These are phyloP conservation scores for Acanthamoeba royreba DNA, from an alignment of 208 protist species.

Conservation along the genomic window DNA sequence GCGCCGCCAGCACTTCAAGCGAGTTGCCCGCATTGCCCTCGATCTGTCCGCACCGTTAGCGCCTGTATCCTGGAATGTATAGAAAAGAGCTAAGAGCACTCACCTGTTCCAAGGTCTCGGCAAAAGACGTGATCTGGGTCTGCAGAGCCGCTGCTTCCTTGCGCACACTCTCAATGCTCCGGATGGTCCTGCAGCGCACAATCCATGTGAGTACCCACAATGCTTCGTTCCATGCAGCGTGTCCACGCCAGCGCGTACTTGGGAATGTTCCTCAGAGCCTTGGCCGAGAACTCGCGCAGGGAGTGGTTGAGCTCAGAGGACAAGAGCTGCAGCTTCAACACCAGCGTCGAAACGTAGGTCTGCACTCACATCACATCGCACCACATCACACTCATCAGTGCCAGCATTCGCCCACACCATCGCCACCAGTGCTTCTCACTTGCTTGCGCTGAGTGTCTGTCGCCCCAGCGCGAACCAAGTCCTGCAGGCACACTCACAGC, in stretches of 20 bases:
- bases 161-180: neutral
- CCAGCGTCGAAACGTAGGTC: neutral
- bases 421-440: too few relatives aligned
- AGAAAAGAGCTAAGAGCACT: too few relatives aligned
- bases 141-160: neutral
- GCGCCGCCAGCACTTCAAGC: neutral
- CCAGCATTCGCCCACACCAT: too few relatives aligned
- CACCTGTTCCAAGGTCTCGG: neutral
- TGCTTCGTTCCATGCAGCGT: too few relatives aligned
- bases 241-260: too few relatives aligned
- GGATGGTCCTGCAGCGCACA: neutral
- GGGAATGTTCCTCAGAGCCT: neutral
- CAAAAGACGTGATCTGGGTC: neutral
- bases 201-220: too few relatives aligned
- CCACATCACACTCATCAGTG: neutral
- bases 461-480: too few relatives aligned
- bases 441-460: too few relatives aligned
- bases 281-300: neutral
- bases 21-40: neutral
- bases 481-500: too few relatives aligned
- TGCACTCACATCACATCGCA: neutral
- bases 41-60: neutral
- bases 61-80: neutral
- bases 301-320: slow-evolving; percentile 2
- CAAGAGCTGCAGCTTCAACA: slow-evolving; percentile 39